A percentile compares a stretch with the other conserved stretches of the same genome.
phyloP scores from a whole-genome alignment of 169 alveolate genomes.

The Babesia bigemina region DNA sequence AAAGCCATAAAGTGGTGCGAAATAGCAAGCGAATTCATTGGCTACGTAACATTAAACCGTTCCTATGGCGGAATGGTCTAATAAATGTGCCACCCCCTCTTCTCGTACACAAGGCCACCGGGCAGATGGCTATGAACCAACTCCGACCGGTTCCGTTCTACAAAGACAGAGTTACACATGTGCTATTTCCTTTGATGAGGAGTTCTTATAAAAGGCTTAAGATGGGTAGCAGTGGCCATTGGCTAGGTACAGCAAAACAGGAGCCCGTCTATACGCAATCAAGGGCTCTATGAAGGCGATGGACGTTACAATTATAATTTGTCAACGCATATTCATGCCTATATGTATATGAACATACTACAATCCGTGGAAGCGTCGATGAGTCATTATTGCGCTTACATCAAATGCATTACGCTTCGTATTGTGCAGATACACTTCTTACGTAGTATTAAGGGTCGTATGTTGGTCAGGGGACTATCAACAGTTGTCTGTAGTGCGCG shows the following conservation, averaged over 20 bases:
- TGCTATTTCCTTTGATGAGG: conserved; percentile 45
- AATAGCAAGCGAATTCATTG: conserved; percentile 61
- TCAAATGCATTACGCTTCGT: too few relatives aligned
- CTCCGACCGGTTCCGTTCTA: conserved; percentile 58
- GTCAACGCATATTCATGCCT: not conserved
- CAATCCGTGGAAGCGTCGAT: too few relatives aligned
- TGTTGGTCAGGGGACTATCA: too few relatives aligned
- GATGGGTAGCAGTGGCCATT: conserved; percentile 24
- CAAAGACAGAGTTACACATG: conserved; percentile 47
- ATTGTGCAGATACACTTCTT: too few relatives aligned
- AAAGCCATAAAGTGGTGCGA: conserved; percentile 55
- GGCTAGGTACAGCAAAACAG: conserved; percentile 34
- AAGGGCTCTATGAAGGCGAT: conserved; percentile 6
- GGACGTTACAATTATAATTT: too few relatives aligned
- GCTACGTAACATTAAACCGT: conserved; percentile 62
- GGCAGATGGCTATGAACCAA: conserved; percentile 46
- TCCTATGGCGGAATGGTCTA: conserved; percentile 51
- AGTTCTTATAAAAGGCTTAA: conserved; percentile 35
- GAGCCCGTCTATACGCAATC: conserved; percentile 13
- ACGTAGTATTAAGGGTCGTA: too few relatives aligned
- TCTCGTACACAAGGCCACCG: conserved; percentile 53
- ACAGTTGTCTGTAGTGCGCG: too few relatives aligned
- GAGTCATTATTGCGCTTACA: too few relatives aligned
- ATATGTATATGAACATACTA: not conserved
- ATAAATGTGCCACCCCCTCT: conserved; percentile 64